Conservation (phyloP, 345 rosid species). For the Arabidopsis suecica region DNA sequence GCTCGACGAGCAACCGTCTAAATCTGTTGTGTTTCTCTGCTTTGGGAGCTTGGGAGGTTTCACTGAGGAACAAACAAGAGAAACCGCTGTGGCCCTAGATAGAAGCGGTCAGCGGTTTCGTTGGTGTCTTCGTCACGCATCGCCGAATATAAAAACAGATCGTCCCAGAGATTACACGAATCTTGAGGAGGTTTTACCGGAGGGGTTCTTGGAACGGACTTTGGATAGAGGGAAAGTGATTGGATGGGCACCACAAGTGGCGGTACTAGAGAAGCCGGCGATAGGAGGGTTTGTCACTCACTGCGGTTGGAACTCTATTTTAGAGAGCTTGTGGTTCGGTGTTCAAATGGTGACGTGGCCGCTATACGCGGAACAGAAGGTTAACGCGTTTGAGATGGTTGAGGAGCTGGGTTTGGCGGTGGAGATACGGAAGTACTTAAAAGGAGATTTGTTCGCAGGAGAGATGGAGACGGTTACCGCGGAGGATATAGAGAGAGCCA, state of each 20-base stretch:
- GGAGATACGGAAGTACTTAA: constrained; percentile 47
- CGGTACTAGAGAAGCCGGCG: constrained; percentile 52
- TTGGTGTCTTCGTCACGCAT: constrained; percentile 58
- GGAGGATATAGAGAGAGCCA: constrained; percentile 52
- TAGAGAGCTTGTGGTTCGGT: constrained; percentile 66
- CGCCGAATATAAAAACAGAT: constrained; percentile 5
- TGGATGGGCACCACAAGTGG: constrained; percentile 71
- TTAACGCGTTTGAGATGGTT: constrained; percentile 61
- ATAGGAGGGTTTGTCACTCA: constrained; percentile 64
- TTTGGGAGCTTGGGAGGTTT: constrained; percentile 75
- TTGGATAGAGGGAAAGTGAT: constrained; percentile 46
- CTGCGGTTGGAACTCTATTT: constrained; percentile 73
- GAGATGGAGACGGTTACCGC: constrained; percentile 41
- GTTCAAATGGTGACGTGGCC: constrained; percentile 68
- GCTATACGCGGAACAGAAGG: constrained; percentile 55
- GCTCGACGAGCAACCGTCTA: constrained; percentile 61
- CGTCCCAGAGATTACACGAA: constrained; percentile 37
- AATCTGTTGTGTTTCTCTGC: constrained; percentile 66
- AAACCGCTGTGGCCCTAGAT: constrained; percentile 56
- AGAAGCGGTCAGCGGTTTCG: constrained; percentile 53
- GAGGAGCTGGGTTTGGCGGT: constrained; percentile 53
- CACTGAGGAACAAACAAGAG: constrained; percentile 50
- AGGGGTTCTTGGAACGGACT: constrained; percentile 56
- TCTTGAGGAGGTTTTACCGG: constrained; percentile 44
- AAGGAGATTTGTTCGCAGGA: constrained; percentile 6